These are phyloP conservation scores for Botryosphaeria agaves DNA, from an alignment of 2,329 filamentous ascomycete genomes.

Conservation along the genomic window DNA sequence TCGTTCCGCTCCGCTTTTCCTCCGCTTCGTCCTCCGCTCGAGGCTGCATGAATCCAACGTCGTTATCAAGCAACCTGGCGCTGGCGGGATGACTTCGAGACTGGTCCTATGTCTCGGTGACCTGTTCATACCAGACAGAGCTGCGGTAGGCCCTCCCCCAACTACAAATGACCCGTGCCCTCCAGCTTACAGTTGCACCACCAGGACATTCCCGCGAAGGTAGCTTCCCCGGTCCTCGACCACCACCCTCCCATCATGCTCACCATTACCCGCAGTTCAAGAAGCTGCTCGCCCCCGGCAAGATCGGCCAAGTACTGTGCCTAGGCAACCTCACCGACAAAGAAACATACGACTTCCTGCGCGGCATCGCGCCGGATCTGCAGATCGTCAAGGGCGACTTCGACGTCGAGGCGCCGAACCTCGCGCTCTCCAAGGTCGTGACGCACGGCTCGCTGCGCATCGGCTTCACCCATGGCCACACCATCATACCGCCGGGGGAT, in stretches of 20 bases:
- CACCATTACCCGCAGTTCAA: constrained; percentile 22
- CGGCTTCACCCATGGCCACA: constrained; percentile 54
- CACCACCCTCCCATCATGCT: constrained; percentile 1
- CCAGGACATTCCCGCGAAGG: constrained; percentile 81
- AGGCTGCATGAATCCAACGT: too few relatives aligned
- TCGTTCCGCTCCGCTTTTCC: too few relatives aligned
- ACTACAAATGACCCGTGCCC: constrained; percentile 9
- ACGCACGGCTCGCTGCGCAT: constrained; percentile 52
- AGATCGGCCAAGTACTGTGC: constrained; percentile 40
- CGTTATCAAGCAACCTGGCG: too few relatives aligned
- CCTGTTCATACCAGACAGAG: constrained; percentile 83
- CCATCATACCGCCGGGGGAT: constrained; percentile 52
- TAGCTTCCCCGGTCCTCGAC: constrained; percentile 21
- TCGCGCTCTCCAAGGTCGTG: constrained; percentile 50
- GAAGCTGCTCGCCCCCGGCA: constrained; percentile 40
- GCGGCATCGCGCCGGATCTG: constrained; percentile 39
- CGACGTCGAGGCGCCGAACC: constrained; percentile 47
- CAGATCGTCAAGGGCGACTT: constrained; percentile 56
- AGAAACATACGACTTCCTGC: constrained; percentile 39
- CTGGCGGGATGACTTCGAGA: constrained; percentile 78
- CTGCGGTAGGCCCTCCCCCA: constrained; percentile 38
- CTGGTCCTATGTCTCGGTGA: constrained; percentile 85
- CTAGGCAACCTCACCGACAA: constrained; percentile 40
- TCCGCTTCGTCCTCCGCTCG: too few relatives aligned
- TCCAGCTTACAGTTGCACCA: constrained; percentile 5